Base-by-base conservation (phyloP, 441 rosid species). In the Adansonia grandidieri region DNA sequence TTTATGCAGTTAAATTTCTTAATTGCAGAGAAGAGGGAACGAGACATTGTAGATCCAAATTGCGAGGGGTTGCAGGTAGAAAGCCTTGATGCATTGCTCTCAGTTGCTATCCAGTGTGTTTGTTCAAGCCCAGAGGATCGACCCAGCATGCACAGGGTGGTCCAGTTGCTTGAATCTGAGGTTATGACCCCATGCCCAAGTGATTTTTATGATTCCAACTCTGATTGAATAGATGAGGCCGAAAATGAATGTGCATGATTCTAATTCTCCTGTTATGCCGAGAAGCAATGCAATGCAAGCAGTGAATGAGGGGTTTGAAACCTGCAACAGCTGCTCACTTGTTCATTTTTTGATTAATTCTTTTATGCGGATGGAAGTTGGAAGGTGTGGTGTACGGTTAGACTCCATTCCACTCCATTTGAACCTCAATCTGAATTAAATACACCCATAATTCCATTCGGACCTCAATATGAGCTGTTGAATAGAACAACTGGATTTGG, bases 181-280 rank as follows among this genome's bases (percentile, higher is more conserved):
- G 98, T 95, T 75, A 95, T 97, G 98, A 93, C 99, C 78, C 99
- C 98, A 24, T 97, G 98, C 85, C 98, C 97, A 32, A 95, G 98
- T 73, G 97, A 97, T 80, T 91, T 95, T 44, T 92, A 95, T 32
- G 97, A 95, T 82, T 93, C 97, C 86, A 88, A 78, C 88, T 89
- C 97, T 0, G 96, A 89, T 19, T 90, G 85, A 91, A 76, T 70
- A 58, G 77, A 51, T 40, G 45, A 13, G 2, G 60, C 74, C 17
- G 80, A 78, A 64, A 76, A 47, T 47, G 82, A 58, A 61, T 28
- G 66, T 62, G 66, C 28, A 71, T 70, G 75, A 70, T 72, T 82
- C 80, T 11, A 58, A 51, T 75, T 62, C 44, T 62, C 78, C 82
- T 45, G 47, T 48, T 47, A 71, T 71, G 48, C 32, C 22, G 75